These are phyloP conservation scores for Myrica gale DNA, from an alignment of 306 rosid species.

Conservation along the genomic window DNA sequence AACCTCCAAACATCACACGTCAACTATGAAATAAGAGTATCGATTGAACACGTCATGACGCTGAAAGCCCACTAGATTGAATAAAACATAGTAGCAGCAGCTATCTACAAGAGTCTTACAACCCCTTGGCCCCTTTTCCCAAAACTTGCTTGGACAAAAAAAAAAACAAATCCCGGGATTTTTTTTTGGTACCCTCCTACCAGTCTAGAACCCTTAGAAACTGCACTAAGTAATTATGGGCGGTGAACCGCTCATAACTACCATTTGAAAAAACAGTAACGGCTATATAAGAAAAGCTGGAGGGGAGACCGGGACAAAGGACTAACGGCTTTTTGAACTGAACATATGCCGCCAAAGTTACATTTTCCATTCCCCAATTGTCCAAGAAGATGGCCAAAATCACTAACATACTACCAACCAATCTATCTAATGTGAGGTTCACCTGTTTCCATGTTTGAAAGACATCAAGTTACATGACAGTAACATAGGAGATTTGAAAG, in stretches of 20 bases:
- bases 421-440: conserved; percentile 55
- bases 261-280: conserved; percentile 64
- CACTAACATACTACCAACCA: conserved; percentile 48
- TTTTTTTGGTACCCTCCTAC: conserved; percentile 50
- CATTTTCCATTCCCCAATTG: conserved; percentile 40
- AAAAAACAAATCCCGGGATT: conserved; percentile 9
- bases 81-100: conserved; percentile 7
- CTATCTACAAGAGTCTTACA: conserved; percentile 31
- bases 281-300: conserved; percentile 53
- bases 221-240: conserved; percentile 32
- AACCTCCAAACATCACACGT: conserved; percentile 20
- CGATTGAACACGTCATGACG: conserved; percentile 3
- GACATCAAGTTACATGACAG: conserved; percentile 32
- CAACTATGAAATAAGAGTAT: conserved; percentile 9
- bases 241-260: conserved; percentile 61
- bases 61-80: conserved; percentile 28
- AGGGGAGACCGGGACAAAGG: conserved; percentile 27
- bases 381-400: conserved; percentile 48
- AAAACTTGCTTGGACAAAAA: conserved; percentile 4
- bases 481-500: conserved; percentile 19
- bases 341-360: conserved; percentile 50
- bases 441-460: conserved; percentile 47
- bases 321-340: conserved; percentile 66
- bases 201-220: conserved; percentile 26
- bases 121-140: background rate